Conservation (phyloP, 2,329 filamentous ascomycete genomes). For the Stachybotrys chlorohalonatus region DNA sequence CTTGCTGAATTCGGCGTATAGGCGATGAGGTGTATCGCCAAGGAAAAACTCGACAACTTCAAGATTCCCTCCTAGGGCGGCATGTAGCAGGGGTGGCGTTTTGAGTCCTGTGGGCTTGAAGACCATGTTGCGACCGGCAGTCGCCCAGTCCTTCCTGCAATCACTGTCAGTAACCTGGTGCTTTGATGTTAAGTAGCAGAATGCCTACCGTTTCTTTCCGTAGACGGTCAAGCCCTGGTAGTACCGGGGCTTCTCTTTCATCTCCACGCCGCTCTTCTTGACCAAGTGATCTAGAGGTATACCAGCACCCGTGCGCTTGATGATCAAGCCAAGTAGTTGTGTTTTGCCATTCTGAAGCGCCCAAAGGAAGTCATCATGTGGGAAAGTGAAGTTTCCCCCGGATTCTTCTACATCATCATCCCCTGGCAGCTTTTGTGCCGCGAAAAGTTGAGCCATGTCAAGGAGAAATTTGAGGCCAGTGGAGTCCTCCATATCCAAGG, state of each 20-base stretch:
- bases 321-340: slow-evolving; percentile 52
- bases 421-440: slow-evolving; percentile 21
- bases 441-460: slow-evolving; percentile 40
- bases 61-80: slow-evolving; percentile 48
- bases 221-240: slow-evolving; percentile 73
- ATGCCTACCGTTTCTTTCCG: slow-evolving; percentile 52
- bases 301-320: slow-evolving; percentile 57
- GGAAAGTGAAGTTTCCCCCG: slow-evolving; percentile 27
- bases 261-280: slow-evolving; percentile 53
- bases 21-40: slow-evolving; percentile 56
- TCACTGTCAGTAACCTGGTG: slow-evolving; percentile 5
- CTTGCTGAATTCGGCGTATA: slow-evolving; percentile 59
- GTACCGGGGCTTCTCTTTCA: slow-evolving; percentile 56
- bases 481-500: slow-evolving; percentile 43
- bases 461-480: slow-evolving; percentile 47
- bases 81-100: slow-evolving; percentile 51
- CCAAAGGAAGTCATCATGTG: slow-evolving; percentile 27
- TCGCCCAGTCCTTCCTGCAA: slow-evolving; percentile 58
- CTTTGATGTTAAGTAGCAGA: background rate
- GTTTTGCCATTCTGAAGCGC: slow-evolving; percentile 41
- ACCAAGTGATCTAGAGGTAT: slow-evolving; percentile 60
- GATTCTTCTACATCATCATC: slow-evolving; percentile 23
- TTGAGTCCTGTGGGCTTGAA: slow-evolving; percentile 28
- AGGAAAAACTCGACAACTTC: slow-evolving; percentile 69
- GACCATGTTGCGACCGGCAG: slow-evolving; percentile 42